Evolutionary conservation across 768 basidiomycete genomes (phyloP).

Genomic region (Tricholoma matsutake): DNA sequence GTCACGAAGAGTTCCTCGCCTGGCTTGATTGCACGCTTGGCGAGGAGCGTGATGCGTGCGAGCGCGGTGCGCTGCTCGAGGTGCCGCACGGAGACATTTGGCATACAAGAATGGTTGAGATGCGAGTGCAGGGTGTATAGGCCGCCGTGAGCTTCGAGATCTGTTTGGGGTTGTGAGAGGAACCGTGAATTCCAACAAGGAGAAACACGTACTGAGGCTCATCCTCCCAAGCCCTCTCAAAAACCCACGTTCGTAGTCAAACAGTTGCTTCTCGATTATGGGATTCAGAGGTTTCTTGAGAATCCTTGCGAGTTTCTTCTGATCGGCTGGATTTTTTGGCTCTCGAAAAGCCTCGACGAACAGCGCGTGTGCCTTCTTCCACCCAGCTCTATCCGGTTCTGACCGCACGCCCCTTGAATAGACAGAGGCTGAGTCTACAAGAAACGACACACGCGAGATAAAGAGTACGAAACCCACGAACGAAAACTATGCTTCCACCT

Average conservation of each 20-base stretch:
- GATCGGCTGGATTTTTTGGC: slow-evolving; percentile 45
- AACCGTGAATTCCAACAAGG: slow-evolving; percentile 1
- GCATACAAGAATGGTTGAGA: slow-evolving; percentile 80
- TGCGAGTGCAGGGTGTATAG: slow-evolving; percentile 85
- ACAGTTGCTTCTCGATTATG: slow-evolving; percentile 55
- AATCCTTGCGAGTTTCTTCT: slow-evolving; percentile 57
- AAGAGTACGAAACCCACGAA: slow-evolving; percentile 29
- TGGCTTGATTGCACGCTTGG: slow-evolving; percentile 54
- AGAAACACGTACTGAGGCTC: slow-evolving; percentile 63
- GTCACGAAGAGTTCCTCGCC: slow-evolving; percentile 78
- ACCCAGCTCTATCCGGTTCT: slow-evolving; percentile 62
- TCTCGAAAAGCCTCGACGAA: slow-evolving; percentile 62
- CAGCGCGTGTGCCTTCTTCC: slow-evolving; percentile 63
- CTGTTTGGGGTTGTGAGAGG: slow-evolving; percentile 46
- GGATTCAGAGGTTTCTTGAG: slow-evolving; percentile 46
- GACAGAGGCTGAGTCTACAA: background rate
- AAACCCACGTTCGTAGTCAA: slow-evolving; percentile 71
- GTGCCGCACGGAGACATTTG: slow-evolving; percentile 79
- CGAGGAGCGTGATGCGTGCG: slow-evolving; percentile 72
- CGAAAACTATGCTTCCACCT: slow-evolving; percentile 50
- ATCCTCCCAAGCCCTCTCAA: slow-evolving; percentile 70
- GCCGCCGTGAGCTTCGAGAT: slow-evolving; percentile 84
- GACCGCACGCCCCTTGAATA: slow-evolving; percentile 17
- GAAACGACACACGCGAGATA: background rate
- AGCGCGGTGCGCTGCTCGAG: slow-evolving; percentile 66